Evolutionary conservation across 352 stramenopile species (phyloP).

Genomic region (Paralagenidium karlingii): DNA sequence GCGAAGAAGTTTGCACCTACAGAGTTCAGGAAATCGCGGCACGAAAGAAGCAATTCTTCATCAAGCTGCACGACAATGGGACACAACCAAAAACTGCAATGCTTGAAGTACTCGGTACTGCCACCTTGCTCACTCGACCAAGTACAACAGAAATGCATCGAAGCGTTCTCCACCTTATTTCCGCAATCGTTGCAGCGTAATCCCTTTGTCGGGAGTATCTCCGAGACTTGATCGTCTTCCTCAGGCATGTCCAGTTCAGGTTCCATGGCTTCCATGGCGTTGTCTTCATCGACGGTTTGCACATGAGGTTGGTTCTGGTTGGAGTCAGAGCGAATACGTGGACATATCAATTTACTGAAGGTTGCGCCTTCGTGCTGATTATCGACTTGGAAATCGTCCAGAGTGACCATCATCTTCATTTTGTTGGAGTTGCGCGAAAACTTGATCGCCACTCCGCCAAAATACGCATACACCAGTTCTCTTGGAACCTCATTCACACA

Average conservation of each 20-base stretch:
- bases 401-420: conserved; percentile 74
- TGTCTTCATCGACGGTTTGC: too few relatives aligned
- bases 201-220: too few relatives aligned
- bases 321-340: conserved; percentile 17
- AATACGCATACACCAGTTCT: conserved; percentile 79
- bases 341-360: conserved; percentile 74
- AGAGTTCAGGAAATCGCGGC: conserved; percentile 58
- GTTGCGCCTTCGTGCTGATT: conserved; percentile 79
- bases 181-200: conserved; percentile 80
- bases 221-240: neutral
- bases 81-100: conserved; percentile 80
- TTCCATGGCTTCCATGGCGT: neutral
- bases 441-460: conserved; percentile 64
- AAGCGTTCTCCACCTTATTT: conserved; percentile 59
- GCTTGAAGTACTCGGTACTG: conserved; percentile 83
- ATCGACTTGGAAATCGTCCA: conserved; percentile 79
- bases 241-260: neutral
- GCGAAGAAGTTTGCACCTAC: conserved; percentile 13
- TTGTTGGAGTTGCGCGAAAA: conserved; percentile 71
- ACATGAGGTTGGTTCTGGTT: too few relatives aligned
- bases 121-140: conserved; percentile 85
- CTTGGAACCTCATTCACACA: conserved; percentile 80
- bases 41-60: conserved; percentile 69
- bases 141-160: conserved; percentile 81
- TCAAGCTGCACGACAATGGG: conserved; percentile 76